Base-by-base conservation (phyloP, 257 asterid genomes). In the Solanum sparsipilum region DNA sequence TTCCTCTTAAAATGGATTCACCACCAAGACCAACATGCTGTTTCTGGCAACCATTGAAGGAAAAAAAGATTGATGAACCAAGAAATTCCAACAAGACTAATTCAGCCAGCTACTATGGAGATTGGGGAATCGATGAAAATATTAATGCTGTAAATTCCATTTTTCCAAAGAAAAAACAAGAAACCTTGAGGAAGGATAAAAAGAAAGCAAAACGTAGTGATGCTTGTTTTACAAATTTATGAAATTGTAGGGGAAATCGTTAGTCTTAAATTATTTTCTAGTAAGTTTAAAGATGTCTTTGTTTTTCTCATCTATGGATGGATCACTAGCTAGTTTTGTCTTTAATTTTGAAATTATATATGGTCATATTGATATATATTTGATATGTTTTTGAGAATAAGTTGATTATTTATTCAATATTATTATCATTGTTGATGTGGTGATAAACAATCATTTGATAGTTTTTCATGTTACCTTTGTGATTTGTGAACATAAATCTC, bases 81-180 rank as follows among this genome's bases (percentile, higher is more conserved):
- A 87, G 8, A 75, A 56, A 9, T 56, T 39, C 46, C 46, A 39
- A 39, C 46, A 39, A 39, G 46, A 39, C 46, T 39, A 39, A 39
- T 39, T 31, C 25, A 72, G 58, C 58, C 48, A 60, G 27, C 68
- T 87, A 76, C 85, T 87, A 87, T 58, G 86, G 88, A 23, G 86
- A 87, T 58, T 87, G 88, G 88, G 88, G 88, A 25, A 52, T 58
- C 6, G 88, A 46, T 52, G 86, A 16, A 48, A 52, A 32, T 75
- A 38, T 32, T 75, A 31, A 13, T 74, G 65, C 87, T 56, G 48
- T 6, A 38, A 60, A 38, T 65, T 56, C 71, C 75, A 20, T 21
- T 32, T 84, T 84, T 34, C 75, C 75, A 60, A 23, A 16, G 87
- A 84, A 75, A 74, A 36, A 87, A 36, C 85, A 36, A 27, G 34